Base-by-base conservation (phyloP, 2,329 filamentous ascomycete genomes). In the Ceratocystis colombiana region DNA sequence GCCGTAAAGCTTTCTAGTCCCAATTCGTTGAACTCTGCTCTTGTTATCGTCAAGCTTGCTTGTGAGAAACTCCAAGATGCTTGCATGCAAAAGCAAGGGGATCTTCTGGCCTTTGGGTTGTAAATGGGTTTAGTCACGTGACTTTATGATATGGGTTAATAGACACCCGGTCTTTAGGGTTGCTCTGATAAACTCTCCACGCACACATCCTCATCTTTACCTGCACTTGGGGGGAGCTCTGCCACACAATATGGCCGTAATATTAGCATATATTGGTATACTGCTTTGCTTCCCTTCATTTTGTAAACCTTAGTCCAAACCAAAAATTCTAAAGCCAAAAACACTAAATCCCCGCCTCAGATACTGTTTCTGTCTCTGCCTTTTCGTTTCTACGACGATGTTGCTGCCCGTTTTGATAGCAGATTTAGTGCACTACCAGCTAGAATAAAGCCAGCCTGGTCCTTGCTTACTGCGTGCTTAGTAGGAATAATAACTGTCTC, bases 401-500 rank as follows among this genome's bases (percentile, higher is more conserved):
- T 20, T 20, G 44, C 41, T 22, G 66, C 68, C 71, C 72, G 70
- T 80, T 87, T 87, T 59, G 91, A 88, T 72, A 99, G 77, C 75
- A 97, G 74, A 77, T 99, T 99, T 77, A 99, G 76, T 53, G 94
- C 94, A 75, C 90, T 96, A 2, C 94, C 94, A 0, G 94, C 94
- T 63, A 99, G 79, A 70, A 99, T 90, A 73, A 97, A 99, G 0
- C 83, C 86, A 68, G 89, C 89, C 80, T 99, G 94, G 75, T 96
- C 94, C 77, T 87, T 83, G 73, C 86, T 95, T 69, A 99, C 81
- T 12, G 89, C 90, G 75, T 96, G 93, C 77, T 86, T 89, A n/a
- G 91, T 91, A 61, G 84, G 83, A 68, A 99, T 82, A 48, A 82
- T 74, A 62, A 89, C 75, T 74, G 84, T 83, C 74, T 88, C 84